Percentiles rank a stretch among this genome's conserved stretches.
phyloP scores from a whole-genome alignment of 805 yeast species.

The Middelhovenomyces tepae region DNA sequence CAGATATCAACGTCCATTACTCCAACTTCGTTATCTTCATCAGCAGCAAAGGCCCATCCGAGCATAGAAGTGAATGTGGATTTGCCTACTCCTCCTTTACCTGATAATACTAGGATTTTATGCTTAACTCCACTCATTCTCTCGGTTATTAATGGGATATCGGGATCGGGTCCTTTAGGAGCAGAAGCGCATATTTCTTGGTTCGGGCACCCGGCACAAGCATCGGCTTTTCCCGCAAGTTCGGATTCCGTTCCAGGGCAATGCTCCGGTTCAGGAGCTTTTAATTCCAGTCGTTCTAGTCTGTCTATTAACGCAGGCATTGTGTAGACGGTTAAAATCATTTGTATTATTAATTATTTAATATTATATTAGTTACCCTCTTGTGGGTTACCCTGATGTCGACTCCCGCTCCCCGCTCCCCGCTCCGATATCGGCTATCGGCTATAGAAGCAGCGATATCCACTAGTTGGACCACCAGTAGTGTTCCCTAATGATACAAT shows the following conservation, averaged over 20 bases:
- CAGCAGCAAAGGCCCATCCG: constrained; percentile 86
- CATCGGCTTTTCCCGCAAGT: constrained; percentile 85
- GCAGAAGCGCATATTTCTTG: constrained; percentile 77
- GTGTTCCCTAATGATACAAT: too few species aligned
- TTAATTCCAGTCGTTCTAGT: constrained; percentile 7
- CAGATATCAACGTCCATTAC: constrained; percentile 97
- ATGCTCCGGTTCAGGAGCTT: constrained; percentile 86
- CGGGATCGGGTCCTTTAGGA: constrained; percentile 92
- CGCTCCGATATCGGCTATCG: too few species aligned
- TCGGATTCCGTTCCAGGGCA: constrained; percentile 98
- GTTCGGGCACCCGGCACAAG: constrained; percentile 93
- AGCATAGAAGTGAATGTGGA: constrained; percentile 93
- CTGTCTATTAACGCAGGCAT: constrained; percentile 7
- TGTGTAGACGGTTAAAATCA: too few species aligned
- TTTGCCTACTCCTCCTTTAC: constrained; percentile 87
- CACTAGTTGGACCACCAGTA: too few species aligned
- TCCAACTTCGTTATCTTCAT: constrained; percentile 76
- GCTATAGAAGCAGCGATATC: too few species aligned
- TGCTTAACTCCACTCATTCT: constrained; percentile 60
- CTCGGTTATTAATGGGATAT: constrained; percentile 63
- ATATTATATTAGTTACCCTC: too few species aligned
- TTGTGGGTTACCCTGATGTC: too few species aligned
- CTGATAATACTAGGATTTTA: constrained; percentile 66
- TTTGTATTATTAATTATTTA: too few species aligned
- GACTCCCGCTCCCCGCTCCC: too few species aligned